Evolutionary conservation across 2,329 filamentous ascomycete genomes (phyloP).

Genomic region (Raffaelea albimanens): DNA sequence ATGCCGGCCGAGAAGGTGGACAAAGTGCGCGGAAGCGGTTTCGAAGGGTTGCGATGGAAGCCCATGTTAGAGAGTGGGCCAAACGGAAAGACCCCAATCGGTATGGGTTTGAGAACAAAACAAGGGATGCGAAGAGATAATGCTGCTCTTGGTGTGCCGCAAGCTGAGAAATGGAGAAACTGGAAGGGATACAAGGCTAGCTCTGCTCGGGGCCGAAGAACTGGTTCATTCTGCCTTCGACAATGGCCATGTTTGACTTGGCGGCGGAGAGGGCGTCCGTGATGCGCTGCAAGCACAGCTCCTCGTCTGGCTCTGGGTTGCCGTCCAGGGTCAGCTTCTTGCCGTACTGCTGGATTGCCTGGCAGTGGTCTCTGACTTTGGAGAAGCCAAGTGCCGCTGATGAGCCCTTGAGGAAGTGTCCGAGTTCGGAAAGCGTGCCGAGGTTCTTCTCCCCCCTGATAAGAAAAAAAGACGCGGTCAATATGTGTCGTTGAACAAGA

Average conservation of each 20-base stretch:
- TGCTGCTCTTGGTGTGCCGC: no score
- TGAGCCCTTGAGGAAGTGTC: slow-evolving; percentile 95
- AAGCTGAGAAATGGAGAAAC: not conserved
- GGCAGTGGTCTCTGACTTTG: slow-evolving; percentile 87
- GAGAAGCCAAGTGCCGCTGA: slow-evolving; percentile 86
- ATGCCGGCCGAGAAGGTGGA: not conserved
- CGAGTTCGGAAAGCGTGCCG: slow-evolving; percentile 66
- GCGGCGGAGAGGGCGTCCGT: slow-evolving; percentile 59
- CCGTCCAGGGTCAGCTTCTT: slow-evolving; percentile 74
- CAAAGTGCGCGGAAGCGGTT: no score
- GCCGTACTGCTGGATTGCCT: slow-evolving; percentile 93
- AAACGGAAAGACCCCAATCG: not conserved
- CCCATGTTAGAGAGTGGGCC: no score
- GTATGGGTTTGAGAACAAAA: not conserved
- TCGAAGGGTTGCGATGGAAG: no score
- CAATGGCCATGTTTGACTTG: slow-evolving; percentile 67
- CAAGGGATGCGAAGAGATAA: not conserved
- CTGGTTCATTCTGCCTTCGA: slow-evolving; percentile 57
- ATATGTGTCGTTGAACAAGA: no score
- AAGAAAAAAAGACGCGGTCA: not conserved
- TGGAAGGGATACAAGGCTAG: not conserved
- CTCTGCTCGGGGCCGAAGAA: slow-evolving; percentile 44
- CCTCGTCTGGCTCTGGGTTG: slow-evolving; percentile 53
- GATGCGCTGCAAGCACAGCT: slow-evolving; percentile 61
- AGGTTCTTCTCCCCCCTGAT: slow-evolving; percentile 59